These are phyloP conservation scores for Calonectria pauciramosa DNA, from an alignment of 2,329 filamentous ascomycete species.

Conservation along the genomic window DNA sequence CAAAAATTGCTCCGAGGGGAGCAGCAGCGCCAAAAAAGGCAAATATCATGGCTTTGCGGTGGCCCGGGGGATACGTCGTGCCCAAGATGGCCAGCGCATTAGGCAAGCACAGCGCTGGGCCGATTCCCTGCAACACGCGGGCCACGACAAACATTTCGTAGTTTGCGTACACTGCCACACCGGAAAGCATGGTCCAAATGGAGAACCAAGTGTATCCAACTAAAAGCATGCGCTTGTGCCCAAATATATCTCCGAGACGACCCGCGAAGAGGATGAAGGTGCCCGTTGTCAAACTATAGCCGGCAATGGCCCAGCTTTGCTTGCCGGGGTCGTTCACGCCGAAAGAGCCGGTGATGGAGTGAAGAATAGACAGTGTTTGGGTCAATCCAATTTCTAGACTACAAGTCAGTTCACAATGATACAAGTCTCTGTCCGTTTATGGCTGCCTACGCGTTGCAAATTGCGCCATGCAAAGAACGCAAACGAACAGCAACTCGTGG, in stretches of 20 bases:
- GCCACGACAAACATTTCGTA: conserved; percentile 59
- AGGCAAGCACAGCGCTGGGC: conserved; percentile 68
- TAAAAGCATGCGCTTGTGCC: conserved; percentile 66
- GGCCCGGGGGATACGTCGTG: conserved; percentile 58
- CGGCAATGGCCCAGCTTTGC: conserved; percentile 47
- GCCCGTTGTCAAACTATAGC: conserved; percentile 68
- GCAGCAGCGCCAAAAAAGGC: conserved; percentile 52
- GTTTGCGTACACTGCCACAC: conserved; percentile 50
- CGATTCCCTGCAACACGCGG: conserved; percentile 67
- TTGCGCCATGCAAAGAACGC: neutral
- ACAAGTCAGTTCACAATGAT: neutral
- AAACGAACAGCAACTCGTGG: neutral
- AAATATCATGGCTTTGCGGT: conserved; percentile 52
- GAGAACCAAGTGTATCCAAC: conserved; percentile 64
- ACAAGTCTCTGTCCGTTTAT: neutral
- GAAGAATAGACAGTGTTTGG: neutral
- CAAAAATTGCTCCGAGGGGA: conserved; percentile 47
- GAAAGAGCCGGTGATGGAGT: conserved; percentile 16
- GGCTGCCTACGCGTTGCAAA: neutral
- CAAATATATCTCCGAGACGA: conserved; percentile 66
- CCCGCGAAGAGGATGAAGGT: conserved; percentile 67
- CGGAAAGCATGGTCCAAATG: conserved; percentile 61
- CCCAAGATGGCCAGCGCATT: conserved; percentile 71
- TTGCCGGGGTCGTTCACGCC: conserved; percentile 18
- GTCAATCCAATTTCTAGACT: neutral